phyloP scores from a whole-genome alignment of 2,329 filamentous ascomycete species.

The Ramularia endophylla region DNA sequence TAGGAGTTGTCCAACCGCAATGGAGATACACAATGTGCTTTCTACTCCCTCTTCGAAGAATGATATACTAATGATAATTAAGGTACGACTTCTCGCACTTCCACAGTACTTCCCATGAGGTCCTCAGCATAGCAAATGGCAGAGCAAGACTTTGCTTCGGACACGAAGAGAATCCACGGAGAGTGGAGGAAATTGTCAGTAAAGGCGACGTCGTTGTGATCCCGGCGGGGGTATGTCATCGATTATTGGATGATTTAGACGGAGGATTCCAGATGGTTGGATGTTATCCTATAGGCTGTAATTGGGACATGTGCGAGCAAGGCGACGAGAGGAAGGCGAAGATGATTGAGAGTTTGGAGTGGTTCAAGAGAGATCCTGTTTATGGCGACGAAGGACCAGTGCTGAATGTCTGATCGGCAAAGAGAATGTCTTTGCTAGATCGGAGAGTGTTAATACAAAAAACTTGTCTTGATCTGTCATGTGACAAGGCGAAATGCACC shows the following conservation, averaged over 20 bases:
- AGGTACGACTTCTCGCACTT: constrained; percentile 57
- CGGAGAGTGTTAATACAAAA: too few relatives aligned
- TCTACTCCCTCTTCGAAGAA: too few relatives aligned
- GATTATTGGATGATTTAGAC: constrained; percentile 52
- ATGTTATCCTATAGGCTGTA: constrained; percentile 52
- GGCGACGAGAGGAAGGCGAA: constrained; percentile 51
- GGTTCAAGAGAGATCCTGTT: constrained; percentile 57
- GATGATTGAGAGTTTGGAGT: constrained; percentile 45
- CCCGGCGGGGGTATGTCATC: constrained; percentile 60
- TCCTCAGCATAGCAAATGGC: constrained; percentile 55
- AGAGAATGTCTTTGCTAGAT: too few relatives aligned
- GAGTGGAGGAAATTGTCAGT: constrained; percentile 51
- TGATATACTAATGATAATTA: too few relatives aligned
- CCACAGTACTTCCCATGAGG: constrained; percentile 62
- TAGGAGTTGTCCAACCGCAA: constrained; percentile 55
- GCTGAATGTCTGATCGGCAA: constrained; percentile 38
- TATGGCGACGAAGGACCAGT: constrained; percentile 52
- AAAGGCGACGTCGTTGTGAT: constrained; percentile 60
- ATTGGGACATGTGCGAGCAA: constrained; percentile 66
- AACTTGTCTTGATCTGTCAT: too few relatives aligned
- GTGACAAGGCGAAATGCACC: too few relatives aligned
- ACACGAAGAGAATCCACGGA: constrained; percentile 53
- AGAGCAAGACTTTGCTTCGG: constrained; percentile 60
- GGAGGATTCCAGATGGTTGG: constrained; percentile 62
- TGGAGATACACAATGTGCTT: constrained; percentile 63